Evolutionary conservation across 805 yeast species (phyloP).

Genomic region (Cyberlindnera sargentensis): DNA sequence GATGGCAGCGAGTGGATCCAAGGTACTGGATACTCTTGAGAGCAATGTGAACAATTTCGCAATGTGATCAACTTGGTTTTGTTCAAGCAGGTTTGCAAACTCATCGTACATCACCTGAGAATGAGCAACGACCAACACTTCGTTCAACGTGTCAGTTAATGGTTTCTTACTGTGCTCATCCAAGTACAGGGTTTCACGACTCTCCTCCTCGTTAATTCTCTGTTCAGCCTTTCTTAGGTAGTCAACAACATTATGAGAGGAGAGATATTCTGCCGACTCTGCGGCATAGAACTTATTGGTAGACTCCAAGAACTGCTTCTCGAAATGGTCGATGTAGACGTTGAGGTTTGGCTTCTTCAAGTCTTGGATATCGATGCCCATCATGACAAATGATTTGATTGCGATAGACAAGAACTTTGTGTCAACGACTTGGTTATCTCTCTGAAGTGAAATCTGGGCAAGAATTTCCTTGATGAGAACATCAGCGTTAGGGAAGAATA

Average conservation of each 20-base stretch:
- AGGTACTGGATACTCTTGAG: constrained; percentile 69
- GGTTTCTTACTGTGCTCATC: constrained; percentile 81
- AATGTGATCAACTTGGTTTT: constrained; percentile 64
- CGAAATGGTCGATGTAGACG: constrained; percentile 77
- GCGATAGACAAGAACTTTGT: constrained; percentile 61
- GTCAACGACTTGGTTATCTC: constrained; percentile 71
- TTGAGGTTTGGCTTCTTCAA: constrained; percentile 76
- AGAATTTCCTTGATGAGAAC: constrained; percentile 63
- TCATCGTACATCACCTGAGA: constrained; percentile 70
- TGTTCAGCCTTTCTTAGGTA: constrained; percentile 83
- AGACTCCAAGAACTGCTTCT: constrained; percentile 63
- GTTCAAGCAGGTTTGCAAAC: constrained; percentile 67
- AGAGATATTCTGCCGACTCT: constrained; percentile 63
- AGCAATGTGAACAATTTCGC: constrained; percentile 71
- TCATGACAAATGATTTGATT: constrained; percentile 76
- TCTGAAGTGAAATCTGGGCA: constrained; percentile 66
- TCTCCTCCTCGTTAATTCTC: constrained; percentile 77
- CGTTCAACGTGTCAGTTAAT: constrained; percentile 68
- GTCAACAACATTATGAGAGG: constrained; percentile 77
- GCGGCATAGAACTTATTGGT: constrained; percentile 59
- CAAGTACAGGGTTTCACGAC: constrained; percentile 68
- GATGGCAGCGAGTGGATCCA: constrained; percentile 67
- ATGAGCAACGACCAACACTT: constrained; percentile 71
- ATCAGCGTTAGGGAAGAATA: constrained; percentile 64
- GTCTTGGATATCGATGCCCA: constrained; percentile 90